Base-by-base conservation (phyloP, 768 basidiomycete species). In the Mycena alexandri region DNA sequence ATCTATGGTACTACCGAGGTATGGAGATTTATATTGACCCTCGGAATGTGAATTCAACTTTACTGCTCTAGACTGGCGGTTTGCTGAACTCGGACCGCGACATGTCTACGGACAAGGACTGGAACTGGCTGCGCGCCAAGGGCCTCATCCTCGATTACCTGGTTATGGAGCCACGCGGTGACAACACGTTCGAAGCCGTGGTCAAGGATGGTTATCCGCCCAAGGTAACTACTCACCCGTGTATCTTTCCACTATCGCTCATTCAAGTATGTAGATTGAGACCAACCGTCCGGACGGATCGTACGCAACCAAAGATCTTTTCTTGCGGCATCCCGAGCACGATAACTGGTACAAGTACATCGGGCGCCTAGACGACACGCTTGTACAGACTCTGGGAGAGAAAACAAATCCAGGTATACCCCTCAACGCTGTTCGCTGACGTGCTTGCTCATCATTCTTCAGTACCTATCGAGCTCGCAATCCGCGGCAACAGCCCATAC, bases 271-370 rank as follows among this genome's bases (percentile, higher is more conserved):
- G 5, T 62, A 83, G 75, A 75, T 75, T 57, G 62, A 78, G 68
- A 76, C 77, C n/a, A 77, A 88, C 74, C 78, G 84, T 41, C 81
- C 83, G 3, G 86, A 88, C 68, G 83, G 82, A 2, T 84, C 84
- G 0, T 89, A 85, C 70, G 86, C 87, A 2, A 86, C 86, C 16
- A 86, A 82, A 58, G 88, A 89, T 70, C 78, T 88, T 16, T 85
- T 88, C 71, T 70, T 83, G 21, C 79, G 79, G 53, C 87, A 89
- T 63, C 81, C 83, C 0, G 73, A 76, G 7, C 75, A 81, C 38
- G 65, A 73, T 9, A 70, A 70, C 24, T 69, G 69, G 34, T 86
- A 80, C 78, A 86, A 84, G 70, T 85, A 84, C 56, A 77, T 85
- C n/a, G 87, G 87, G 1, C 76, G 87, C 25, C 74, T 86, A 50